Base-by-base conservation (phyloP, 106 monocot species). In the Dioscorea alata region DNA sequence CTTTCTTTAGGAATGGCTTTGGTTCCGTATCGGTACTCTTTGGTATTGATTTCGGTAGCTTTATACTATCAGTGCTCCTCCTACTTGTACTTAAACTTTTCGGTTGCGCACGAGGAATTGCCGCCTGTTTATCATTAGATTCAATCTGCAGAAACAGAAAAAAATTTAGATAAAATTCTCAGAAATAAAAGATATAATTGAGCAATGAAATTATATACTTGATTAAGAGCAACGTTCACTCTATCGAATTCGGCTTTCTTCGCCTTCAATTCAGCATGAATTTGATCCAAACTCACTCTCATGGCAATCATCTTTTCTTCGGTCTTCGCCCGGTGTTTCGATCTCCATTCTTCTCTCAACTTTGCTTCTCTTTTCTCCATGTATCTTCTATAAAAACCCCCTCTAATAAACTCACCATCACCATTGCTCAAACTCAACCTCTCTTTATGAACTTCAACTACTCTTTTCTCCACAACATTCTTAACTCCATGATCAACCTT, bases 361-460 rank as follows among this genome's bases (percentile, higher is more conserved):
- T 92, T 97, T 25, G 72, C 89, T 63, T 97, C 87, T 57, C 97
- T 69, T 74, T 83, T 92, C 66, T 79, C 68, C 82, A 85, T 87
- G 75, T 97, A 97, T 65, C 73, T 86, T 18, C 76, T 78, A 73
- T 92, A 97, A 60, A 90, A 87, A 48, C 73, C 81, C 42, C 92
- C 97, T 69, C 79, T 85, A 17, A 49, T 70, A 49, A 84, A 84
- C 59, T 86, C 86, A 42, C 62, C 83, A 33, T 77, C 70, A 52
- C 80, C 80, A 79, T 78, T 67, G 65, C 81, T 76, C 35, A 79
- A 59, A 20, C 70, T 78, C 19, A 68, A 71, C 60, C n/a, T 50
- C 63, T 76, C 71, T 56, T 42, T 75, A 7, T 63, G 57, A 12
- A 69, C 25, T 67, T 78, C 67, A 71, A 60, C 65, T 28, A 54